Percentiles rank a stretch among this genome's conserved stretches.
These are phyloP conservation scores for Dictyostelium brefeldianum DNA, from an alignment of 78 protist genomes.

Conservation along the genomic window DNA sequence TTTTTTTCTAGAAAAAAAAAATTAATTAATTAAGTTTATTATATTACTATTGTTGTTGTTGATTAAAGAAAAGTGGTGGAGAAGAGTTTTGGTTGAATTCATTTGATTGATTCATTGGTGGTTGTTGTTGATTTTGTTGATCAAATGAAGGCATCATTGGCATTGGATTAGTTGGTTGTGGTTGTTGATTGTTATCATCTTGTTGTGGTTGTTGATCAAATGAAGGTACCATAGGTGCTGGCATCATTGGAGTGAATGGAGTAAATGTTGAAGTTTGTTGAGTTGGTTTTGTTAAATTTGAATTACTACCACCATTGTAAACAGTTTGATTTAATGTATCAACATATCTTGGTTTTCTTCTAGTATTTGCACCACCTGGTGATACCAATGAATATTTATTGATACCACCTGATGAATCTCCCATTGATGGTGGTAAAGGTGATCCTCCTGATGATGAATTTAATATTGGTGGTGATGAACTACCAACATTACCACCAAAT, in stretches of 20 bases:
- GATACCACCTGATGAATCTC: not conserved
- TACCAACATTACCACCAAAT: slow-evolving; percentile 6
- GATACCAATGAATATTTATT: slow-evolving; percentile 53
- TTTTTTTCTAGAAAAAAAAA: no score
- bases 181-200: not conserved
- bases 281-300: not conserved
- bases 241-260: slow-evolving; percentile 6
- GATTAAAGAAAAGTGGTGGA: slow-evolving; percentile 1
- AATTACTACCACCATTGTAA: slow-evolving; percentile 36
- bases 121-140: not conserved
- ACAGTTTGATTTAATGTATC: slow-evolving; percentile 69
- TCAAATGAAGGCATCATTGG: not conserved
- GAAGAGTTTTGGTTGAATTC: not conserved
- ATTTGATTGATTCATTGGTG: not conserved
- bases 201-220: slow-evolving; percentile 7
- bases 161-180: not conserved
- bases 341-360: slow-evolving; percentile 78
- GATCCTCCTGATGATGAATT: not conserved
- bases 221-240: not conserved
- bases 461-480: not conserved
- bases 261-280: not conserved
- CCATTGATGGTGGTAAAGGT: not conserved
- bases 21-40: no score
- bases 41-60: not conserved
- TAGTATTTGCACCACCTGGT: slow-evolving; percentile 20